These are phyloP conservation scores for Hygrocybe punicea DNA, from an alignment of 768 basidiomycete species.

Conservation along the genomic window DNA sequence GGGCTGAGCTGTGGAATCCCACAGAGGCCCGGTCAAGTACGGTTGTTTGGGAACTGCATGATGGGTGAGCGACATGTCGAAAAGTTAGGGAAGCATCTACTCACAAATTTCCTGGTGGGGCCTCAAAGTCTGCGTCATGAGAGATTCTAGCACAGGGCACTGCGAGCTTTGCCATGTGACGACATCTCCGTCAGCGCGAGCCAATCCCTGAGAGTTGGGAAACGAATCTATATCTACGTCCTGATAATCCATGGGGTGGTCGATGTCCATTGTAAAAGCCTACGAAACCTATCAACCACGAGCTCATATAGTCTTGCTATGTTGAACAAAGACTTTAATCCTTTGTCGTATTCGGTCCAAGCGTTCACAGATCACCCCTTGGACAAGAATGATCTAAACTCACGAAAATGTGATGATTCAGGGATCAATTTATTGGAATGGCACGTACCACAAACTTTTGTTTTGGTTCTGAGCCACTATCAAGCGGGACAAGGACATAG, in stretches of 20 bases:
- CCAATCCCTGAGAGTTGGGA: neutral
- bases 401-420: too few relatives aligned
- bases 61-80: neutral
- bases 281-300: neutral
- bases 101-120: neutral
- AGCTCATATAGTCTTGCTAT: neutral
- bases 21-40: neutral
- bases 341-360: too few relatives aligned
- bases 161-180: conserved; percentile 37
- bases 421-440: too few relatives aligned
- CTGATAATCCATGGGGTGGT: neutral
- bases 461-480: too few relatives aligned
- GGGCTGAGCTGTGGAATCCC: neutral
- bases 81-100: neutral
- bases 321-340: too few relatives aligned
- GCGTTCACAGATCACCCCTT: too few relatives aligned
- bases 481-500: too few relatives aligned
- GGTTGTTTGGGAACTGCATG: neutral
- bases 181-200: conserved; percentile 15
- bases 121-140: conserved; percentile 18
- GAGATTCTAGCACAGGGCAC: conserved; percentile 27
- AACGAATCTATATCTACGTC: too few relatives aligned
- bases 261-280: neutral
- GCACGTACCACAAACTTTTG: too few relatives aligned
- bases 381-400: too few relatives aligned